These are phyloP conservation scores for Lepidopterella palustris DNA, from an alignment of 495 filamentous ascomycete species.

Conservation along the genomic window DNA sequence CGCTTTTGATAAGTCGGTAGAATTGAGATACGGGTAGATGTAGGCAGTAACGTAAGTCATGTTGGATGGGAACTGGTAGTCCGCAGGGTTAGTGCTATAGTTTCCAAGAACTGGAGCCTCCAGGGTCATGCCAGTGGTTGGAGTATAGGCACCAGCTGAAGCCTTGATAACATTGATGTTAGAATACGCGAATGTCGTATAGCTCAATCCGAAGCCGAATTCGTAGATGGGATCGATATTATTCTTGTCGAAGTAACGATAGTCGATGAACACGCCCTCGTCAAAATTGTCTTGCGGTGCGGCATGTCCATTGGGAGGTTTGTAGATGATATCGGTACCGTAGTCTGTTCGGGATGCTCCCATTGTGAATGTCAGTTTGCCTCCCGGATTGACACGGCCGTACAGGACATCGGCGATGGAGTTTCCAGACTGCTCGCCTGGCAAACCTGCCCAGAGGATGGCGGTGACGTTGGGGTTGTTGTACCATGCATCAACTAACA, in stretches of 20 bases:
- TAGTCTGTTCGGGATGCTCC: conserved; percentile 67
- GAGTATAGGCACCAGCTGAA: conserved; percentile 51
- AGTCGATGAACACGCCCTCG: conserved; percentile 91
- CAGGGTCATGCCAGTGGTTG: conserved; percentile 59
- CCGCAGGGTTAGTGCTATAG: conserved; percentile 51
- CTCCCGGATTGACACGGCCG: conserved; percentile 78
- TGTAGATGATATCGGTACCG: conserved; percentile 66
- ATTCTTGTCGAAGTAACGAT: conserved; percentile 77
- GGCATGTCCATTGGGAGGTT: conserved; percentile 60
- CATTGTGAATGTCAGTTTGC: conserved; percentile 84
- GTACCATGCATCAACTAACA: conserved; percentile 70
- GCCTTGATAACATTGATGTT: conserved; percentile 58
- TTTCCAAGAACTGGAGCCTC: conserved; percentile 66
- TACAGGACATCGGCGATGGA: conserved; percentile 89
- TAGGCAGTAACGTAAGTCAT: conserved; percentile 50
- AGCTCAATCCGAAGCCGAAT: conserved; percentile 86
- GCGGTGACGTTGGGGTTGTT: conserved; percentile 88
- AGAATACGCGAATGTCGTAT: conserved; percentile 80
- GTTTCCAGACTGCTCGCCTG: conserved; percentile 88
- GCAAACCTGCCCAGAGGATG: conserved; percentile 85
- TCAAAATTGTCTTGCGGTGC: conserved; percentile 76
- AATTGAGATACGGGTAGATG: conserved; percentile 92
- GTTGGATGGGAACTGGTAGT: conserved; percentile 69
- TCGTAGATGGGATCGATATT: conserved; percentile 74
- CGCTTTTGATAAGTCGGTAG: conserved; percentile 55